Evolutionary conservation across 352 stramenopile species (phyloP), one percentile per base, ranked within the genome.

Genomic region (Phytophthora pseudosyringae): DNA sequence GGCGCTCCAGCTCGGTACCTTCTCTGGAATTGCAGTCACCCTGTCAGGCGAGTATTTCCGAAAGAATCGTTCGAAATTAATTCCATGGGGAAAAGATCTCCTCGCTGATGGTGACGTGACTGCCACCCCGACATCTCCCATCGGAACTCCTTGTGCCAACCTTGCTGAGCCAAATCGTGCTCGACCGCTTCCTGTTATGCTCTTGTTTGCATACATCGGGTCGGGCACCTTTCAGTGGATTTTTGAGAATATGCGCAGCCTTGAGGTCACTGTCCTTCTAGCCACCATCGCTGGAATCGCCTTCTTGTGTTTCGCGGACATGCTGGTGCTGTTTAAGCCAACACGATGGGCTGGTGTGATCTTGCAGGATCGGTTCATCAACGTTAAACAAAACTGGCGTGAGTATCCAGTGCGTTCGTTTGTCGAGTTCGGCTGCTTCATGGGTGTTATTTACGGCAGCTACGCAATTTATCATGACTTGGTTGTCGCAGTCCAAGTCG

Each of bases 221-320:
- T 93, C 87, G 13, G 84, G 87, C 31, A 95, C 87, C 8, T 95
- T 95, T 55, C 84, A 93, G 52, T 95, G 87, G 87, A 95, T 95
- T 29, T 95, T 91, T 48, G 88, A 95, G 52, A 93, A 95, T 55
- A 88, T 93, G 45, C 85, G 88, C 38, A 90, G 85, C 38, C 68
- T 95, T 13, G 88, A 95, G 66, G 83, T 95, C 25, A 94, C 84
- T 4, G 79, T 94, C 12, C 49, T 89, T 8, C 64, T 95, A 9
- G 88, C 85, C 1, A 90, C 88, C 0, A 76, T 94, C 15, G 88
- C 88, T 46, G 88, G 88, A 13, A 93, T 95, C 28, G 78, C 72
- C n/a, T 95, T 95, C 48, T 53, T 95, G 28, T 95, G 87, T 56
- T 82, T 93, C 41, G 87, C 83, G 1, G 87, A 95, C 44, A 63